Evolutionary conservation across 108 stramenopile species (phyloP).

Genomic region (Schizochytrium sp.): DNA sequence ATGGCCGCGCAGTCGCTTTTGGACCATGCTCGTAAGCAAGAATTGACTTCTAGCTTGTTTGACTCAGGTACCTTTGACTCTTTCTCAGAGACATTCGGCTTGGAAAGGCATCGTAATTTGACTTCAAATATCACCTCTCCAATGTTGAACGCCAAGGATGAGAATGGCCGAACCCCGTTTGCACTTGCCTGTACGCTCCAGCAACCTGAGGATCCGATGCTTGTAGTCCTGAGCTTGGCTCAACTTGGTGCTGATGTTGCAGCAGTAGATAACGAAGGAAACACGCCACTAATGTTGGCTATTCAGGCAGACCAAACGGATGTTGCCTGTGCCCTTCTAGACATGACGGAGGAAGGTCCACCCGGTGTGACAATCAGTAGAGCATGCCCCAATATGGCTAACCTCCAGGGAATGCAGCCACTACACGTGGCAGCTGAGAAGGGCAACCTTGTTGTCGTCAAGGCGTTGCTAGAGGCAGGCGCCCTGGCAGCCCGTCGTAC

Average conservation of each 20-base stretch:
- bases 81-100: background rate
- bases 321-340: slow-evolving; percentile 2
- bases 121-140: background rate
- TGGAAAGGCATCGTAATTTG: background rate
- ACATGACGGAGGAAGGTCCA: slow-evolving; percentile 57
- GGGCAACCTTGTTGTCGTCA: background rate
- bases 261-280: background rate
- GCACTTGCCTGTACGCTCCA: slow-evolving; percentile 11
- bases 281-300: slow-evolving; percentile 8
- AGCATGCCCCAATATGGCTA: slow-evolving; percentile 38
- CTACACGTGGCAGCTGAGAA: slow-evolving; percentile 18
- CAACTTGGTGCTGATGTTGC: background rate
- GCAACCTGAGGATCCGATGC: background rate
- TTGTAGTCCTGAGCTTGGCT: background rate
- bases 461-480: slow-evolving; percentile 40
- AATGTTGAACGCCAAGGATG: background rate
- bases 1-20: slow-evolving; percentile 4
- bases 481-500: background rate
- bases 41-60: background rate
- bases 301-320: background rate
- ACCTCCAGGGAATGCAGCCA: background rate
- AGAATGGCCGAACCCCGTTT: slow-evolving; percentile 38
- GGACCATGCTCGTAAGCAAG: slow-evolving; percentile 26
- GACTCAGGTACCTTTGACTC: background rate
- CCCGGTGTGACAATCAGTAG: slow-evolving; percentile 26